Conservation (phyloP, 257 asterid species). For the Anisodus acutangulus region DNA sequence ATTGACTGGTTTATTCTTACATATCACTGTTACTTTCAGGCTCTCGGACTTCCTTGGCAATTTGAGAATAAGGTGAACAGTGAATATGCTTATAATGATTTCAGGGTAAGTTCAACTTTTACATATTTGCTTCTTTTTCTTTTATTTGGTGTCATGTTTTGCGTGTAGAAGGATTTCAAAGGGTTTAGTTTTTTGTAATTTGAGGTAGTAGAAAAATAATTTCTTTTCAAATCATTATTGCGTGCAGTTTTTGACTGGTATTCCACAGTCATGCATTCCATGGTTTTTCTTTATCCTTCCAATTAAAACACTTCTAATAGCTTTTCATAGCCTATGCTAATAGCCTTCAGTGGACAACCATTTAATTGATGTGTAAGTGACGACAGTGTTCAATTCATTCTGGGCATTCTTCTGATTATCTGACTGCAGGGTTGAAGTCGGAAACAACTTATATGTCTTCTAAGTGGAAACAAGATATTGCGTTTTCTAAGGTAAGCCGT, state of each 20-base stretch:
- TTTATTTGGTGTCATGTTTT: neutral
- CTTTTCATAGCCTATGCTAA: neutral
- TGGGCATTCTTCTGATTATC: slow-evolving; percentile 18
- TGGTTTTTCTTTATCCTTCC: slow-evolving; percentile 10
- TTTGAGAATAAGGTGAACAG: slow-evolving; percentile 65
- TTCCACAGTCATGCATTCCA: neutral
- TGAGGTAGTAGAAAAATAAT: neutral
- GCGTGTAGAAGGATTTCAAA: slow-evolving; percentile 12
- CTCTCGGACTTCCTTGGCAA: slow-evolving; percentile 71
- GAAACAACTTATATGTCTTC: slow-evolving; percentile 7
- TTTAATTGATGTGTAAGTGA: slow-evolving; percentile 1
- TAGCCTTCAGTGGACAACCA: neutral
- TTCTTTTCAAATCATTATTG: neutral
- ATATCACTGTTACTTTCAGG: slow-evolving; percentile 53
- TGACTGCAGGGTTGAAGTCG: slow-evolving; percentile 21
- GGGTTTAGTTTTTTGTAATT: neutral
- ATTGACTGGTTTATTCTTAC: slow-evolving; percentile 22
- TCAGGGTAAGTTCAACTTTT: slow-evolving; percentile 37
- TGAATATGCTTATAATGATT: slow-evolving; percentile 36
- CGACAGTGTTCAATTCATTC: slow-evolving; percentile 1
- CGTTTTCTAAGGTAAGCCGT: slow-evolving; percentile 14
- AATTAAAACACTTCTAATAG: slow-evolving; percentile 1
- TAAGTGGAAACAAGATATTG: slow-evolving; percentile 4
- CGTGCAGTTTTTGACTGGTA: neutral
- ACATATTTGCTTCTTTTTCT: neutral